Evolutionary conservation across 148 eudicot genomes (phyloP), one percentile per base, ranked within the genome.

Genomic region (Rhododendron griersonianum): DNA sequence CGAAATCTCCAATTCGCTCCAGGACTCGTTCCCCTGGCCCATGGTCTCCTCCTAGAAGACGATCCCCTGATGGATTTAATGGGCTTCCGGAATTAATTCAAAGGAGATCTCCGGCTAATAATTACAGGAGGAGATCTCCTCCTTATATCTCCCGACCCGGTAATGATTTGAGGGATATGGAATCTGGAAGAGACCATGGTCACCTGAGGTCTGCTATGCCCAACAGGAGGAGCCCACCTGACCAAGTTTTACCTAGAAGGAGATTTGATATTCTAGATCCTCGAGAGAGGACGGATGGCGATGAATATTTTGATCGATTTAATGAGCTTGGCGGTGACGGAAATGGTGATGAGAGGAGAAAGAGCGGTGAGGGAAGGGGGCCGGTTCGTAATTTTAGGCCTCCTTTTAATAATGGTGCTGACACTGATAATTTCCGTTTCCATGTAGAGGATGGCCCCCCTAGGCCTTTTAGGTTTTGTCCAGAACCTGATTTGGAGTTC

Each of bases 1-100:
- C 92, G 7, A 90, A 90, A 81, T 90, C 92, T 84, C 92, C 92
- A 15, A 84, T 85, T 80, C 83, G 89, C 61, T 79, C 89, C 33
- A 23, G 90, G 39, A 81, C 89, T 25, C 86, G 88, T 9, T 88
- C 91, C 57, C 90, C 89, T 79, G 83, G 89, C 77, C 87, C 84
- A 23, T 90, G 90, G 91, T 45, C 90, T 33, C 85, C 91, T 78
- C 89, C 90, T 86, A 80, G 90, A 48, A 88, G 90, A 81, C 87
- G 92, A 90, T 88, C 89, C 14, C 86, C 87, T 15, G 87, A 88
- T 74, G 88, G 80, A 47, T 85, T 85, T 77, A 78, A 48, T 67
- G 87, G 83, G 18, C 85, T 30, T 86, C 83, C 81, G 47, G 89
- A 90, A n/a, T 77, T 81, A 73, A 21, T 44, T 53, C 88, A 86